Evolutionary conservation across 139 green algal species (phyloP).

Genomic region (Desmodesmus armatus): DNA sequence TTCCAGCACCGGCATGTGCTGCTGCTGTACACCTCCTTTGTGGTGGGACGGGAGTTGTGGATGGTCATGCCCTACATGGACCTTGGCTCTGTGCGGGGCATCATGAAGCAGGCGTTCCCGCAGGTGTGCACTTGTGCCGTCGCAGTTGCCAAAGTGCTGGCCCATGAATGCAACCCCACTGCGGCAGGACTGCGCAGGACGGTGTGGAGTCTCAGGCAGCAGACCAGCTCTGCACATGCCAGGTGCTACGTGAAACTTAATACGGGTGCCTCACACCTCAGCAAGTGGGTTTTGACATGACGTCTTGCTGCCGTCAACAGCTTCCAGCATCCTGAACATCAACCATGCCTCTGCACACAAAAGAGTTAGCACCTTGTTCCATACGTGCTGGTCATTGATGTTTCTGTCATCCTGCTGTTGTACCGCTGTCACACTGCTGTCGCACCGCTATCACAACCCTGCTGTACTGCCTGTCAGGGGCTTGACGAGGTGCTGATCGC

Average conservation of each 20-base stretch:
- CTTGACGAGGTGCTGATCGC: constrained; percentile 94
- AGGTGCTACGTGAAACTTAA: not conserved
- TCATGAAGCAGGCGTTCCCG: not conserved
- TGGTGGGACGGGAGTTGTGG: constrained; percentile 89
- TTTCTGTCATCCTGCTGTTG: not conserved
- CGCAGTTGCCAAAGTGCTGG: not conserved
- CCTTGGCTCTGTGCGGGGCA: constrained; percentile 52
- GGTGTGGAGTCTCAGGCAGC: not conserved
- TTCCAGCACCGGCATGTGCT: constrained; percentile 96
- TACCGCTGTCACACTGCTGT: no score
- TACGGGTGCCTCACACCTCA: not conserved
- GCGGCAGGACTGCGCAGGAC: no score
- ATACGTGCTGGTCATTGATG: not conserved
- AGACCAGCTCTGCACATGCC: not conserved
- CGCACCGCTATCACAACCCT: no score
- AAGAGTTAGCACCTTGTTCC: not conserved
- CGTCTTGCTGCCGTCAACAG: no score
- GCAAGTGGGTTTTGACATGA: not conserved
- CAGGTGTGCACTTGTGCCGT: not conserved
- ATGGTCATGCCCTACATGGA: constrained; percentile 93
- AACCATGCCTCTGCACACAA: not conserved
- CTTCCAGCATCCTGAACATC: no score
- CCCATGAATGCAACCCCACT: not conserved
- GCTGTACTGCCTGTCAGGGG: constrained; percentile 54
- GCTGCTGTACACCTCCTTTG: constrained; percentile 91